A percentile compares a stretch with the other conserved stretches of the same genome.
These are phyloP conservation scores for Coemansia erecta DNA, from an alignment of 192 early-diverging fungal species.

Conservation along the genomic window DNA sequence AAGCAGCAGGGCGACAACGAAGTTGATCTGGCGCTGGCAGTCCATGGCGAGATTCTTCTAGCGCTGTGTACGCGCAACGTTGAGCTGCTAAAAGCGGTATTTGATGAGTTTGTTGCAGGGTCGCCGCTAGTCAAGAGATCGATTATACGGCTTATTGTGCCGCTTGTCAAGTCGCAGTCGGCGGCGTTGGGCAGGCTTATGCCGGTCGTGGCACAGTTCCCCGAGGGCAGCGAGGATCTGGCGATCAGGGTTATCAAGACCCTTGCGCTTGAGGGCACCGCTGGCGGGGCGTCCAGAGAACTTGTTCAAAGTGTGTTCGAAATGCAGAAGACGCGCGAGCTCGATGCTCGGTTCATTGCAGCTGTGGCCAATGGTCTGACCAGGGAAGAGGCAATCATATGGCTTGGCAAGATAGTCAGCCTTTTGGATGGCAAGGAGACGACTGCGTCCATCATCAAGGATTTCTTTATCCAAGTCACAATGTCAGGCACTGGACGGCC, in stretches of 20 bases:
- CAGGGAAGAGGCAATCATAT: slow-evolving; percentile 12
- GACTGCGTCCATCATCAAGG: slow-evolving; percentile 13
- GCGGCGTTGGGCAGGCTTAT: slow-evolving; percentile 23
- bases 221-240: slow-evolving; percentile 28
- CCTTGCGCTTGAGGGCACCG: slow-evolving; percentile 17
- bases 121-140: slow-evolving; percentile 15
- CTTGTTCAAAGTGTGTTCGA: slow-evolving; percentile 31
- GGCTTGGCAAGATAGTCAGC: slow-evolving; percentile 17
- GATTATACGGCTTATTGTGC: slow-evolving; percentile 27
- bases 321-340: slow-evolving; percentile 25
- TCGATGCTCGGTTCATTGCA: slow-evolving; percentile 33
- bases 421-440: slow-evolving; percentile 22
- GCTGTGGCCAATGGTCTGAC: slow-evolving; percentile 29
- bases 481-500: slow-evolving; percentile 27
- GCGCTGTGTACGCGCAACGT: slow-evolving; percentile 49
- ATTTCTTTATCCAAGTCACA: slow-evolving; percentile 31
- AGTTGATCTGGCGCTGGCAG: slow-evolving; percentile 21
- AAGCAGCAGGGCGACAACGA: slow-evolving; percentile 19
- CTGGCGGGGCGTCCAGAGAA: slow-evolving; percentile 23
- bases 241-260: slow-evolving; percentile 28
- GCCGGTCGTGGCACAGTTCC: slow-evolving; percentile 32
- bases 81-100: slow-evolving; percentile 22
- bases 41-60: slow-evolving; percentile 34
- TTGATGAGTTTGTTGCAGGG: slow-evolving; percentile 18
- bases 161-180: slow-evolving; percentile 34